Percentiles rank a stretch among this genome's conserved stretches.
These are phyloP conservation scores for Phanerochaete sordida DNA, from an alignment of 768 basidiomycete genomes.

Conservation along the genomic window DNA sequence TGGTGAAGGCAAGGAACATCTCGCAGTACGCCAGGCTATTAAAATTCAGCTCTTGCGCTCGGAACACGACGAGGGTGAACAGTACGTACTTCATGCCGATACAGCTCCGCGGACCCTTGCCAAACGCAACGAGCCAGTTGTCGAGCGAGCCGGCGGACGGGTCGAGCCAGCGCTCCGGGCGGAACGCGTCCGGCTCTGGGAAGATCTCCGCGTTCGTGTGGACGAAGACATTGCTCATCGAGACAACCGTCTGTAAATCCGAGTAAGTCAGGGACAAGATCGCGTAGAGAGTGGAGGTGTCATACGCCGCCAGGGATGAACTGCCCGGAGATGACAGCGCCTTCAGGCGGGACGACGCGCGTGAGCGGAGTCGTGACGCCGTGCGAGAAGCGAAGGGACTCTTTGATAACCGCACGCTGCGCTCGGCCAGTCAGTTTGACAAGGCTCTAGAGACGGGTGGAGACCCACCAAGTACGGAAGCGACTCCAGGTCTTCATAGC, in stretches of 20 bases:
- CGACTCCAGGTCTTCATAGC: constrained; percentile 37
- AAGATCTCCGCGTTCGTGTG: constrained; percentile 36
- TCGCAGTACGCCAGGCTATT: constrained; percentile 41
- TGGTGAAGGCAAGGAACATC: constrained; percentile 38
- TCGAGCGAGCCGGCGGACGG: constrained; percentile 34
- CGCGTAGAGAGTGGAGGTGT: constrained; percentile 14
- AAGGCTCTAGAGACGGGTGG: no score
- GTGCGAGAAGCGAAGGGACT: constrained; percentile 38
- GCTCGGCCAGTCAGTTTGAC: no score
- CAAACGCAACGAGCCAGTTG: constrained; percentile 38
- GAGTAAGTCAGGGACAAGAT: neutral
- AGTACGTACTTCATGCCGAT: constrained; percentile 41
- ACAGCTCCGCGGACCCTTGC: constrained; percentile 42
- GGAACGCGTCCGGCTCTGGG: constrained; percentile 35
- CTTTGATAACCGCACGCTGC: constrained; percentile 46
- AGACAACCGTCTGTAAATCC: constrained; percentile 35
- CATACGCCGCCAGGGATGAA: constrained; percentile 37
- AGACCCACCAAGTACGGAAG: constrained; percentile 40
- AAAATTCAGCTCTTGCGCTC: neutral
- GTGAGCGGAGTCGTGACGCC: constrained; percentile 37
- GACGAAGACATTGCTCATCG: constrained; percentile 28
- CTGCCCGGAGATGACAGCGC: constrained; percentile 30
- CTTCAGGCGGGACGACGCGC: constrained; percentile 33
- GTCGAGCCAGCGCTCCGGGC: constrained; percentile 41
- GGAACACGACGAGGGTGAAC: no score